Conservation (phyloP, 2,329 filamentous ascomycete species). For the Claviceps digitariae region DNA sequence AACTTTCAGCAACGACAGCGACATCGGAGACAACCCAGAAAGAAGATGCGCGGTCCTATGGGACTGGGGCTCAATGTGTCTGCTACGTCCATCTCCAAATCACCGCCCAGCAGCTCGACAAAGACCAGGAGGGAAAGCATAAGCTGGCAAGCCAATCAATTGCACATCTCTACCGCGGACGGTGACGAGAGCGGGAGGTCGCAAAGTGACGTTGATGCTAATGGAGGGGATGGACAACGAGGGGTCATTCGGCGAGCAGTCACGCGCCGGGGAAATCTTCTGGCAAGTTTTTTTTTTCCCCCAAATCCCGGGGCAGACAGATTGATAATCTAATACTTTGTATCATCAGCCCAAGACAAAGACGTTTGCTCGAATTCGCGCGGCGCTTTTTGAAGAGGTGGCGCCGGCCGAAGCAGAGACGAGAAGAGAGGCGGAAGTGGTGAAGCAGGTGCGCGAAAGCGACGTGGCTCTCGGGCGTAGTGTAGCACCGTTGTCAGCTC, state of each 20-base stretch:
- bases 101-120: slow-evolving; percentile 47
- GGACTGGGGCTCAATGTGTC: slow-evolving; percentile 37
- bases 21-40: slow-evolving; percentile 53
- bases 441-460: slow-evolving; percentile 86
- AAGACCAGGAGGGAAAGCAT: slow-evolving; percentile 71
- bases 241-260: slow-evolving; percentile 74
- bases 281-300: slow-evolving; percentile 37
- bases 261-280: slow-evolving; percentile 73
- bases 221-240: slow-evolving; percentile 44
- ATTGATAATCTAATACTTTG: neutral
- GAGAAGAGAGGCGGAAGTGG: slow-evolving; percentile 84
- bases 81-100: slow-evolving; percentile 45
- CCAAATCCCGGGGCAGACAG: neutral
- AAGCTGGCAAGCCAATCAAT: slow-evolving; percentile 76
- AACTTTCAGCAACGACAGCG: slow-evolving; percentile 72
- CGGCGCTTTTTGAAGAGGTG: slow-evolving; percentile 76
- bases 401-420: slow-evolving; percentile 81
- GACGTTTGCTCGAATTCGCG: slow-evolving; percentile 84
- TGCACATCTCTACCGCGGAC: slow-evolving; percentile 67
- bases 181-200: slow-evolving; percentile 52
- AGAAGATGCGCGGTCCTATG: slow-evolving; percentile 34
- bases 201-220: slow-evolving; percentile 43
- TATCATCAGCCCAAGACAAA: slow-evolving; percentile 74
- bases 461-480: slow-evolving; percentile 51
- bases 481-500: slow-evolving; percentile 23